A percentile compares a stretch with the other conserved stretches of the same genome.
phyloP scores from a whole-genome alignment of 2,329 filamentous ascomycete species.

The Akanthomyces uredinophilus region DNA sequence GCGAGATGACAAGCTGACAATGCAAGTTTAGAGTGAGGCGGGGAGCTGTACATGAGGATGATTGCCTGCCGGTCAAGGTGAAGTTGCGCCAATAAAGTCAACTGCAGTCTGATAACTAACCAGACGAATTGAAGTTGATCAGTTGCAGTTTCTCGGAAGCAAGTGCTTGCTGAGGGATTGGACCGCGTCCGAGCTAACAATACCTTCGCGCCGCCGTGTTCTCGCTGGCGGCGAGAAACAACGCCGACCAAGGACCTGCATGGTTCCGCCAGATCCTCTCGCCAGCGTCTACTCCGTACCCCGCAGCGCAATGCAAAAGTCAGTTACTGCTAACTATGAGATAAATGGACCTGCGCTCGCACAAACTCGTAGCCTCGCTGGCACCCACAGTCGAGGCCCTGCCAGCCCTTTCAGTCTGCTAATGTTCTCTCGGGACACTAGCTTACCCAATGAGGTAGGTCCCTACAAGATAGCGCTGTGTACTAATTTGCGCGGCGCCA shows the following conservation, averaged over 20 bases:
- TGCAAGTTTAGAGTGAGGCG: background rate
- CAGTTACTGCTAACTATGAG: background rate
- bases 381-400: background rate
- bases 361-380: slow-evolving; percentile 1
- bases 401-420: background rate
- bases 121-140: too few species aligned
- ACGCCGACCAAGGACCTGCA: background rate
- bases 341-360: too few species aligned
- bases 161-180: too few species aligned
- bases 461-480: background rate
- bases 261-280: background rate
- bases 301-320: background rate
- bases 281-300: background rate
- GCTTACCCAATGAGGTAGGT: slow-evolving; percentile 9
- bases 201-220: too few species aligned
- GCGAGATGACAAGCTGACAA: background rate
- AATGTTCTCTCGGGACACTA: background rate
- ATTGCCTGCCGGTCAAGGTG: too few species aligned
- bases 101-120: too few species aligned
- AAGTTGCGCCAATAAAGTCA: too few species aligned
- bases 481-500: slow-evolving; percentile 1
- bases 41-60: background rate
- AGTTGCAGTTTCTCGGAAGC: too few species aligned
- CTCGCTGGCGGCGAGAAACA: too few species aligned
- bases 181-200: too few species aligned